Conservation (phyloP, 2,329 filamentous ascomycete genomes). For the Cercospora sesami region DNA sequence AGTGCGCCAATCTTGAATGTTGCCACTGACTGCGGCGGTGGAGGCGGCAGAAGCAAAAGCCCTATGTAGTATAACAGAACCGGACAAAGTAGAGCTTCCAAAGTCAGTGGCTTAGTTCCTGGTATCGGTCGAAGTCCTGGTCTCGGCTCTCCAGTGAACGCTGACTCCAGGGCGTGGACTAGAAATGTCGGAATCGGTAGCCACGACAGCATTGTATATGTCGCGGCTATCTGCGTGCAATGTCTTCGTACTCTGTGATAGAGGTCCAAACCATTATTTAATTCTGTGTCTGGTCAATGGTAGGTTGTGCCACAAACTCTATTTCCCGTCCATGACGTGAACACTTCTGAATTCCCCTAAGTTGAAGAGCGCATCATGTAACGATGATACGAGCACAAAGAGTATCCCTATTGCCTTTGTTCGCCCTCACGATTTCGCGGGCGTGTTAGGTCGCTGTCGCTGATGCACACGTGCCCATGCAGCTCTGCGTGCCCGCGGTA, state of each 20-base stretch:
- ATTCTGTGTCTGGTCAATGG: background rate
- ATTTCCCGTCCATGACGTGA: slow-evolving; percentile 17
- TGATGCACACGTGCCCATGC: background rate
- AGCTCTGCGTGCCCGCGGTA: background rate
- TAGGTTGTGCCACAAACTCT: slow-evolving; percentile 8
- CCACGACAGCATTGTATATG: slow-evolving; percentile 8
- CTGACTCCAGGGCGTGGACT: slow-evolving; percentile 25
- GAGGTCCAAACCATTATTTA: background rate
- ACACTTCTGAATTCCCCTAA: background rate
- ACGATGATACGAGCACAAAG: background rate
- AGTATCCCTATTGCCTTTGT: background rate
- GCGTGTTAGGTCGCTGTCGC: background rate
- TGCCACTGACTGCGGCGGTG: slow-evolving; percentile 42
- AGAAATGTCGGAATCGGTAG: slow-evolving; percentile 27
- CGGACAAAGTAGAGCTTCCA: slow-evolving; percentile 43
- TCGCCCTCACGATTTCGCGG: background rate
- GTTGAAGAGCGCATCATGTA: background rate
- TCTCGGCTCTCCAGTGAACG: slow-evolving; percentile 36
- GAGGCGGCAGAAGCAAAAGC: slow-evolving; percentile 44
- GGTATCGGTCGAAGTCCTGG: slow-evolving; percentile 46
- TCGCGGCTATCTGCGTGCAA: background rate
- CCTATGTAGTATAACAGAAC: slow-evolving; percentile 48
- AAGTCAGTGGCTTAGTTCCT: slow-evolving; percentile 43
- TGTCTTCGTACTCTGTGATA: background rate
- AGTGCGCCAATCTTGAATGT: slow-evolving; percentile 35